These are phyloP conservation scores for Eucommia ulmoides DNA, from an alignment of 257 asterid species.

Conservation along the genomic window DNA sequence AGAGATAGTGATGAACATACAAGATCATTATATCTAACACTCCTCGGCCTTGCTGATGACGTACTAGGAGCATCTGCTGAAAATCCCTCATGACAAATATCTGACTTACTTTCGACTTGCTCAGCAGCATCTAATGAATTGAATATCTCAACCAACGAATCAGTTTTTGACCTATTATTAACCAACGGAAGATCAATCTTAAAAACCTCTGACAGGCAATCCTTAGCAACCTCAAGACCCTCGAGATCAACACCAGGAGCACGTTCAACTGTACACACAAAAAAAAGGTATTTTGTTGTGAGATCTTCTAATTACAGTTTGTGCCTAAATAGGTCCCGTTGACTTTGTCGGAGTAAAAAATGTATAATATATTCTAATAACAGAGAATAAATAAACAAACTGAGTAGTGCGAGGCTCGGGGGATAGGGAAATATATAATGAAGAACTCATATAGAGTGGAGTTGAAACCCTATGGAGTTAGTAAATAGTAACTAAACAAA, in stretches of 20 bases:
- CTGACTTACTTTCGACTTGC: constrained; percentile 6
- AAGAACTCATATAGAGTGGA: neutral
- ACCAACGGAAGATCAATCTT: constrained; percentile 48
- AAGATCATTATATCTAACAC: constrained; percentile 4
- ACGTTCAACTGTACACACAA: constrained; percentile 45
- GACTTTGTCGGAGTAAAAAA: neutral
- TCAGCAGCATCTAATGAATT: constrained; percentile 19
- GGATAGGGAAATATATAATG: too few species aligned
- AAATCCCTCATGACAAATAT: constrained; percentile 11
- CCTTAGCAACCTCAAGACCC: constrained; percentile 68
- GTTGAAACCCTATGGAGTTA: too few species aligned
- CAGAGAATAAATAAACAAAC: neutral
- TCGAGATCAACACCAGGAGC: constrained; percentile 50
- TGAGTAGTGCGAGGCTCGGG: neutral
- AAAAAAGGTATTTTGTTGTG: neutral
- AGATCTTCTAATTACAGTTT: neutral
- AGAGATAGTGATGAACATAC: constrained; percentile 16
- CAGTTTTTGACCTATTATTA: constrained; percentile 18
- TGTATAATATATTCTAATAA: too few species aligned
- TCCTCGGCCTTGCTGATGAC: constrained; percentile 22
- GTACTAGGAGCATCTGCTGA: constrained; percentile 23
- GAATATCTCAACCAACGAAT: constrained; percentile 52
- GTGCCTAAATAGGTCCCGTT: too few species aligned
- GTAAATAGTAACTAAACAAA: too few species aligned
- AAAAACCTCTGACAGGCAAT: constrained; percentile 66